Conservation (phyloP, 305 asterid genomes). For the Andrographis paniculata region DNA sequence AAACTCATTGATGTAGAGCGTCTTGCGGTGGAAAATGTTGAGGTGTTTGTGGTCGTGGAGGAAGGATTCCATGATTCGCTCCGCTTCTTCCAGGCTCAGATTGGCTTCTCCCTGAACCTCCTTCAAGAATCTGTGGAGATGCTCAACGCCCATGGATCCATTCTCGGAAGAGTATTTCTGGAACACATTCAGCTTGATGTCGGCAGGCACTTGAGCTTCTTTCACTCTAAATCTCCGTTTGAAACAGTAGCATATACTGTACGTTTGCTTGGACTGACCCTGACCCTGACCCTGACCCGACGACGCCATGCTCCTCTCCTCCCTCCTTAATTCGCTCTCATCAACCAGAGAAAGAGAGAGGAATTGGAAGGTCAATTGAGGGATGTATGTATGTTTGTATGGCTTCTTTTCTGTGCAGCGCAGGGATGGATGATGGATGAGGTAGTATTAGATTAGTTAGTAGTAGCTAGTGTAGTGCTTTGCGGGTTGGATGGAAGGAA, state of each 20-base stretch:
- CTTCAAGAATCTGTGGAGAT: constrained; percentile 45
- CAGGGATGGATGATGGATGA: too few relatives aligned
- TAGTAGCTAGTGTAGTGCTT: too few relatives aligned
- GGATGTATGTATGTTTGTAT: too few relatives aligned
- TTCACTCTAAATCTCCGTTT: constrained; percentile 44
- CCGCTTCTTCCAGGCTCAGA: constrained; percentile 42
- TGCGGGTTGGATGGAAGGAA: too few relatives aligned
- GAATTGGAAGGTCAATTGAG: too few relatives aligned
- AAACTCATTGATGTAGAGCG: constrained; percentile 40
- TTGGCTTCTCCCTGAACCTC: constrained; percentile 60
- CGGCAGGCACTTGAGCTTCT: constrained; percentile 57
- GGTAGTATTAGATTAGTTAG: too few relatives aligned
- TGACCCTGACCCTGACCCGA: too few relatives aligned
- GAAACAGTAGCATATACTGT: constrained; percentile 59
- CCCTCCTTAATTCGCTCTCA: too few relatives aligned
- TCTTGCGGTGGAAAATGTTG: constrained; percentile 43
- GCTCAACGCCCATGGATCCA: constrained; percentile 43
- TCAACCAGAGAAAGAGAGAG: too few relatives aligned
- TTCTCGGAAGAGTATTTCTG: constrained; percentile 52
- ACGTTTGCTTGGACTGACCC: constrained; percentile 58
- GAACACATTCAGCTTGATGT: constrained; percentile 44
- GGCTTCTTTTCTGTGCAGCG: too few relatives aligned
- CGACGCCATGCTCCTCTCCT: too few relatives aligned
- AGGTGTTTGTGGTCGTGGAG: constrained; percentile 43
- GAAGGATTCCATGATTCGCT: constrained; percentile 36